Base-by-base conservation (phyloP, 352 stramenopile species). In the Phytopythium litorale region DNA sequence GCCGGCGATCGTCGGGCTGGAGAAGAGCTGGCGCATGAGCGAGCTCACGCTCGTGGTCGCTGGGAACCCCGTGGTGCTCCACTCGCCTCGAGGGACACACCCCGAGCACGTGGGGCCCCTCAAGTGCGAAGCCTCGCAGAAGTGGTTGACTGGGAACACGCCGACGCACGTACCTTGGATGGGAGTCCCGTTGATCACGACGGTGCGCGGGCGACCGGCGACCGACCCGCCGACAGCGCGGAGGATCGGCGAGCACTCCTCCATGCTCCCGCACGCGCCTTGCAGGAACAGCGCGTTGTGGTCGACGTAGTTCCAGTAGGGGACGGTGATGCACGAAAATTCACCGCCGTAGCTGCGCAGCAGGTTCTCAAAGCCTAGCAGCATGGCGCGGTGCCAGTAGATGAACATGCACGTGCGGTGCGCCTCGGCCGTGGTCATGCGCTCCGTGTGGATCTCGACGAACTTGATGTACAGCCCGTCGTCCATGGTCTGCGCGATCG, bases 391-490 rank as follows among this genome's bases (percentile, higher is more conserved):
- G 63, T 96, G 88, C 88, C 88, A 96, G 61, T 92, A 95, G 60
- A 95, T 42, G 56, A 96, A 96, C 81, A 95, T 93, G 63, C 86
- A 94, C 65, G 84, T 95, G 50, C 81, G 78, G 64, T 96, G 88
- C 19, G 88, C 88, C 68, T 96, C 86, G 0, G 64, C 58, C 0
- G 82, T 87, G 50, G 81, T 92, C 83, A 94, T 91, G 60, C 84
- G 74, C 71, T 96, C 81, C 51, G 81, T 91, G 68, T 96, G 88
- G 65, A 95, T 87, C 70, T 93, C 81, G 21, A 94, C 77, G 51
- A 96, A 96, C 62, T 89, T 89, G 67, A 93, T 87, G 62, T 96
- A 94, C 50, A 87, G 76, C 13, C 86, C 86, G 52, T 88, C 68
- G 57, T 96, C 84, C 88, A 95, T 96, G 7, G 81, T 65, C 15